A percentile compares a stretch with the other conserved stretches of the same genome.
phyloP scores from a whole-genome alignment of 139 green algal species.

The Nannochloris sp. region DNA sequence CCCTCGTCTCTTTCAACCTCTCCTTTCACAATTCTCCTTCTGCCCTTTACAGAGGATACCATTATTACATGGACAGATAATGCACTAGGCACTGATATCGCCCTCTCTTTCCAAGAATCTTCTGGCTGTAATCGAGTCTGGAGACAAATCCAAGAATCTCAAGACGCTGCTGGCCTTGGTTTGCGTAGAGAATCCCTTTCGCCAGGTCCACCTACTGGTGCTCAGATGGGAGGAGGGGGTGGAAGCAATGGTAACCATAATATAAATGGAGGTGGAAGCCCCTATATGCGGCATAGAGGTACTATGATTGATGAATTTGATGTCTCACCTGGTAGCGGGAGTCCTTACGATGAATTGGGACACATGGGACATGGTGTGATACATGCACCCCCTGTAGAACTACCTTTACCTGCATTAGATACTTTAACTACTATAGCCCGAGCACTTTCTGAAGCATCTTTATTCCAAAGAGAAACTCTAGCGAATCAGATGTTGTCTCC shows the following conservation, averaged over 20 bases:
- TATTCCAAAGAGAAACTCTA: slow-evolving; percentile 68
- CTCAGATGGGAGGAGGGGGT: background rate
- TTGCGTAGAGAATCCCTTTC: background rate
- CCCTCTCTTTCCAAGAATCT: slow-evolving; percentile 91
- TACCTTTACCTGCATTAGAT: slow-evolving; percentile 68
- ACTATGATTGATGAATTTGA: slow-evolving; percentile 47
- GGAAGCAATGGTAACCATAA: too few species aligned
- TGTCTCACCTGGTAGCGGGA: background rate
- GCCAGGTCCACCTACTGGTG: background rate
- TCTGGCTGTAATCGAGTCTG: slow-evolving; percentile 85
- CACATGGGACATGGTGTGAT: background rate
- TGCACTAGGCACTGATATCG: slow-evolving; percentile 84
- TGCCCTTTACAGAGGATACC: slow-evolving; percentile 67
- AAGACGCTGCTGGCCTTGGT: slow-evolving; percentile 9
- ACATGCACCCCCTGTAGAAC: slow-evolving; percentile 34
- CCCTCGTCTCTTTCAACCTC: background rate
- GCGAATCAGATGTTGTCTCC: slow-evolving; percentile 52
- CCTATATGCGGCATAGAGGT: slow-evolving; percentile 7
- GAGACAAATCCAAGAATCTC: slow-evolving; percentile 58
- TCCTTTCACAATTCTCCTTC: background rate
- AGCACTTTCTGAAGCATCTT: slow-evolving; percentile 53
- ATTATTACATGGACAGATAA: slow-evolving; percentile 97
- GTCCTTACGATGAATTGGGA: background rate
- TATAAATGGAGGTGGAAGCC: background rate
- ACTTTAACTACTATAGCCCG: slow-evolving; percentile 76